Percentiles rank a stretch among this genome's conserved stretches.
Evolutionary conservation across 768 basidiomycete species (phyloP).

Genomic region (Termitomyces bulborhizus): DNA sequence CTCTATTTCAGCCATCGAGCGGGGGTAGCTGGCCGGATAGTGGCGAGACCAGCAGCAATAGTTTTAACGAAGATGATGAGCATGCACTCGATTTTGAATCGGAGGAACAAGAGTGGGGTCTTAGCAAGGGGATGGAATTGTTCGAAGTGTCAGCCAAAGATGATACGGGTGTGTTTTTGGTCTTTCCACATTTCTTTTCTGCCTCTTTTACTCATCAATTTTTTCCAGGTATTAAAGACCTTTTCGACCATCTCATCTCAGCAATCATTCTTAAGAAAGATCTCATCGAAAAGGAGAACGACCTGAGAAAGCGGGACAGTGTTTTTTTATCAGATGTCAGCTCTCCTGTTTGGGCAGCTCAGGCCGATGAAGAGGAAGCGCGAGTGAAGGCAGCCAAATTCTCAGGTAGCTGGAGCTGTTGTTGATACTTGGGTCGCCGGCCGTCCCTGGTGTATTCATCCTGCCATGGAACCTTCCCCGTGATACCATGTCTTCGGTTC

Average conservation of each 20-base stretch:
- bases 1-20: conserved; percentile 45
- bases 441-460: conserved; percentile 1
- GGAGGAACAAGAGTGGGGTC: conserved; percentile 65
- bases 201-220: not conserved
- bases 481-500: not conserved
- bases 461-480: not conserved
- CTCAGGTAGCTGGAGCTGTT: conserved; percentile 64
- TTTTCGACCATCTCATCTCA: conserved; percentile 76
- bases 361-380: conserved; percentile 77
- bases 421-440: conserved; percentile 33
- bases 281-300: conserved; percentile 75
- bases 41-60: conserved; percentile 58
- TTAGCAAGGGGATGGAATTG: conserved; percentile 79
- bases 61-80: conserved; percentile 61
- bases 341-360: conserved; percentile 71
- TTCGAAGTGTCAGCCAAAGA: conserved; percentile 93
- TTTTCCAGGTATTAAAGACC: conserved; percentile 61
- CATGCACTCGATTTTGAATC: conserved; percentile 40
- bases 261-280: conserved; percentile 78
- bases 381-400: conserved; percentile 44
- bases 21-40: conserved; percentile 51
- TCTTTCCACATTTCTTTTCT: conserved; percentile 6
- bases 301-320: conserved; percentile 75
- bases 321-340: conserved; percentile 62
- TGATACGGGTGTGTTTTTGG: conserved; percentile 54